These are phyloP conservation scores for Rhizomucor miehei DNA, from an alignment of 371 early-diverging fungal species.

Conservation along the genomic window DNA sequence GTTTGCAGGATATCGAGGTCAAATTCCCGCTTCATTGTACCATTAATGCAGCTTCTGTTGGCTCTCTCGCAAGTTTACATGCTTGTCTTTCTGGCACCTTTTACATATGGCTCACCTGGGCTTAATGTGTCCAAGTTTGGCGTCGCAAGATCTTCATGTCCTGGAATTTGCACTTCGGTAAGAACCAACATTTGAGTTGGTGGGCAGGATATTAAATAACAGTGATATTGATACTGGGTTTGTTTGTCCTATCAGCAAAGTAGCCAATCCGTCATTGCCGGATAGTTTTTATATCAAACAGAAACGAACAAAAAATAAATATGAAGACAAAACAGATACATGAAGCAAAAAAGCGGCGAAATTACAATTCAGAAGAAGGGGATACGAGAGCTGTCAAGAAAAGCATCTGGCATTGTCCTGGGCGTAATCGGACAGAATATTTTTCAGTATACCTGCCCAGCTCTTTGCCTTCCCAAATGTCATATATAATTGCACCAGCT, in stretches of 20 bases:
- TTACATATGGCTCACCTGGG: conserved; percentile 62
- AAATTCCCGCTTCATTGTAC: no score
- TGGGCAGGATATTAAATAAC: neutral
- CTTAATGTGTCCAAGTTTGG: conserved; percentile 54
- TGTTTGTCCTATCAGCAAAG: no score
- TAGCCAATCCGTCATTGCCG: no score
- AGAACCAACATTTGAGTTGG: neutral
- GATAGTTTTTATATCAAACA: neutral
- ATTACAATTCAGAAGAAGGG: neutral
- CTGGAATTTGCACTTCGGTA: conserved; percentile 83
- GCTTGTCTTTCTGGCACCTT: conserved; percentile 59
- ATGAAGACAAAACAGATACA: neutral
- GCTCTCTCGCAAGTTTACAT: conserved; percentile 45
- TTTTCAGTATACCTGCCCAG: conserved; percentile 12
- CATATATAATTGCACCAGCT: conserved; percentile 9
- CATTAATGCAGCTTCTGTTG: no score
- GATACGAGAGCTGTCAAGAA: conserved; percentile 3
- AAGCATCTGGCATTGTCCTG: conserved; percentile 31
- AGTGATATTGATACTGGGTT: no score
- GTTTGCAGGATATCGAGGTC: no score
- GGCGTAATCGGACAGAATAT: conserved; percentile 14
- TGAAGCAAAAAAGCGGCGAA: neutral
- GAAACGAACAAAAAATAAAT: neutral
- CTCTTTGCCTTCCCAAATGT: conserved; percentile 24
- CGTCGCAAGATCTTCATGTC: conserved; percentile 65